Conservation (phyloP, 768 basidiomycete genomes). For the Mycena floridula region DNA sequence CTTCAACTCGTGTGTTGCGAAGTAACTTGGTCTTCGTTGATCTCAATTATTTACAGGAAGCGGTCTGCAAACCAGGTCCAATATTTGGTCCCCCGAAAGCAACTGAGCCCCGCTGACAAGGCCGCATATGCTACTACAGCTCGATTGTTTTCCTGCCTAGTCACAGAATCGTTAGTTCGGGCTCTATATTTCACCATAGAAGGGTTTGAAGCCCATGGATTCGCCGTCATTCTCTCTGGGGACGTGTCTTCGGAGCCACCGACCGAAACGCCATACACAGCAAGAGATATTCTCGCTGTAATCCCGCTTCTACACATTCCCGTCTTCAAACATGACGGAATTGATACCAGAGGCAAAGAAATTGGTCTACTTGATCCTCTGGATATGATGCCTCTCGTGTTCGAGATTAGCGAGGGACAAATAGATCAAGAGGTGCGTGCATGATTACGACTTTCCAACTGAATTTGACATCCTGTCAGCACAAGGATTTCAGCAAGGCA, state of each 20-base stretch:
- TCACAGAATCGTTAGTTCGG: constrained; percentile 47
- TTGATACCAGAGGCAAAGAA: constrained; percentile 24
- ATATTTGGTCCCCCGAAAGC: too few species aligned
- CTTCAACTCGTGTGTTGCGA: background rate
- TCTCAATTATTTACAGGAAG: background rate
- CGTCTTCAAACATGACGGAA: constrained; percentile 33
- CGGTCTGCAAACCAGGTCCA: background rate
- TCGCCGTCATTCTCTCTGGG: constrained; percentile 33
- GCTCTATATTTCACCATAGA: constrained; percentile 40
- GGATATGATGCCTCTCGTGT: constrained; percentile 44
- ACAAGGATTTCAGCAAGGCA: constrained; percentile 17
- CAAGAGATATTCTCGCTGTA: constrained; percentile 38
- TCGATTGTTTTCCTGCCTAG: constrained; percentile 50
- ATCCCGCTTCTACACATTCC: constrained; percentile 41
- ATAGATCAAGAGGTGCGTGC: background rate
- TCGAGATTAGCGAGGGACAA: too few species aligned
- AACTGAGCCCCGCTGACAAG: background rate
- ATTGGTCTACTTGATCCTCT: constrained; percentile 49
- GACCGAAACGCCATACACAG: constrained; percentile 17
- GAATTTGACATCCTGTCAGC: constrained; percentile 17
- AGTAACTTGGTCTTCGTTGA: background rate
- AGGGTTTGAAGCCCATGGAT: constrained; percentile 27
- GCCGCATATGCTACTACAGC: constrained; percentile 43
- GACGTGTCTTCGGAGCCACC: constrained; percentile 19
- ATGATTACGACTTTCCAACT: background rate